phyloP scores from a whole-genome alignment of 1,284 basidiomycete genomes.

The Apiotrichum porosum region DNA sequence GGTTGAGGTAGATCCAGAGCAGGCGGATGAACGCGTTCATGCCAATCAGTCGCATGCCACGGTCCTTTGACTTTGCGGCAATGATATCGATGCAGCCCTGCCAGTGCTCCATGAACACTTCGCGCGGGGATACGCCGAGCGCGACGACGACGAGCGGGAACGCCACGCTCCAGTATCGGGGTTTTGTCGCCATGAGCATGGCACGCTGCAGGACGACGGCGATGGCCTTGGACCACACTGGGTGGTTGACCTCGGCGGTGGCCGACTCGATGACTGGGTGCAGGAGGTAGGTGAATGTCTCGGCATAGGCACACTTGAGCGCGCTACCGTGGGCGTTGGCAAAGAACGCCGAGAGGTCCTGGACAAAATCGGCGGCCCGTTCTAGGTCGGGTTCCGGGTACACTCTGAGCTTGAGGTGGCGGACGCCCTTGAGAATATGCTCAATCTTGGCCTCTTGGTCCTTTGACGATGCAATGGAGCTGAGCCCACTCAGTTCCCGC shows the following conservation, averaged over 20 bases:
- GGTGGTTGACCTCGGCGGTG: constrained; percentile 93
- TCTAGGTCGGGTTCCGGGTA: constrained; percentile 93
- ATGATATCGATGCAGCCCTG: constrained; percentile 63
- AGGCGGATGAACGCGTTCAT: constrained; percentile 80
- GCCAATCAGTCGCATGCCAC: constrained; percentile 63
- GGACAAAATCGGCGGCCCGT: constrained; percentile 86
- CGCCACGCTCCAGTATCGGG: constrained; percentile 82
- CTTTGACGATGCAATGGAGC: constrained; percentile 61
- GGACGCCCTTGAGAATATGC: constrained; percentile 71
- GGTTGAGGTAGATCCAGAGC: constrained; percentile 90
- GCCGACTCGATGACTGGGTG: constrained; percentile 92
- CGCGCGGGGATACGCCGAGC: constrained; percentile 80
- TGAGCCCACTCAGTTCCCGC: constrained; percentile 69
- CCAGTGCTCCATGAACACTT: constrained; percentile 82
- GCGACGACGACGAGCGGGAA: constrained; percentile 80
- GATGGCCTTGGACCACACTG: constrained; percentile 87
- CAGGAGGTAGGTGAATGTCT: constrained; percentile 70
- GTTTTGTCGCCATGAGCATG: constrained; percentile 79
- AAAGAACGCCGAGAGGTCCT: constrained; percentile 74
- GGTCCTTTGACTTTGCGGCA: constrained; percentile 78
- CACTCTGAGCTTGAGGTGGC: constrained; percentile 74
- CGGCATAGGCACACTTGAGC: constrained; percentile 80
- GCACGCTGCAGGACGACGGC: constrained; percentile 80
- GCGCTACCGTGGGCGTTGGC: constrained; percentile 76
- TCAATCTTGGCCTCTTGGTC: constrained; percentile 76